Evolutionary conservation across 805 yeast genomes (phyloP).

Genomic region (Nakazawaea anatomiae): DNA sequence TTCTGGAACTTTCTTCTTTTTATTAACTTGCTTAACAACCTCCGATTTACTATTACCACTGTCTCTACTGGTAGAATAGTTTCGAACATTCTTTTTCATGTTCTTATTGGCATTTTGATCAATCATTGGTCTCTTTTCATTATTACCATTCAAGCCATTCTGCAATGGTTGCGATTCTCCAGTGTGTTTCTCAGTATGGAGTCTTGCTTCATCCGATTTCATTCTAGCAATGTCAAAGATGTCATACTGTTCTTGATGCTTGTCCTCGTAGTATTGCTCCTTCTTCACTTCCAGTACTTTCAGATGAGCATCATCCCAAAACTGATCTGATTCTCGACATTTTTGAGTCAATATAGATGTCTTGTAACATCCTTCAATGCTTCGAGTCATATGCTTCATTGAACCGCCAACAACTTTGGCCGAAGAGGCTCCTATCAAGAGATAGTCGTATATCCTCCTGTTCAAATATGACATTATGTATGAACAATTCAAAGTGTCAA

Average conservation of each 20-base stretch:
- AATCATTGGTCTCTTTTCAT: constrained; percentile 17
- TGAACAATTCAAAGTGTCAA: background rate
- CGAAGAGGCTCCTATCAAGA: constrained; percentile 21
- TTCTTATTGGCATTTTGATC: background rate
- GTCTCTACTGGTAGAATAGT: constrained; percentile 23
- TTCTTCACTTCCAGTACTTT: constrained; percentile 19
- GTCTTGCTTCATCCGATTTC: constrained; percentile 20
- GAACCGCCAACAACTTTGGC: constrained; percentile 20
- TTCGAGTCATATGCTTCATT: constrained; percentile 10
- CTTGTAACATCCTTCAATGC: constrained; percentile 14
- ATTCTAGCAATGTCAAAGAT: constrained; percentile 26
- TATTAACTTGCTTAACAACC: background rate
- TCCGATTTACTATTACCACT: constrained; percentile 14
- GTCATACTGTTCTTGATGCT: constrained; percentile 16
- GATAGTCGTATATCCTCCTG: constrained; percentile 17
- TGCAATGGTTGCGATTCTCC: constrained; percentile 1
- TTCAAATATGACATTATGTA: background rate
- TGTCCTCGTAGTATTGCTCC: constrained; percentile 1
- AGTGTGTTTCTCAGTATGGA: constrained; percentile 4
- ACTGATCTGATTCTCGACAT: constrained; percentile 13
- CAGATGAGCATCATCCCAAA: constrained; percentile 20
- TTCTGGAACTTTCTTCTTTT: constrained; percentile 14
- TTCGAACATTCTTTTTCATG: constrained; percentile 15
- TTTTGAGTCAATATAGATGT: constrained; percentile 12
- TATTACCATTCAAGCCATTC: constrained; percentile 12